Evolutionary conservation across 306 rosid genomes (phyloP).

Genomic region (Rubus idaeus): DNA sequence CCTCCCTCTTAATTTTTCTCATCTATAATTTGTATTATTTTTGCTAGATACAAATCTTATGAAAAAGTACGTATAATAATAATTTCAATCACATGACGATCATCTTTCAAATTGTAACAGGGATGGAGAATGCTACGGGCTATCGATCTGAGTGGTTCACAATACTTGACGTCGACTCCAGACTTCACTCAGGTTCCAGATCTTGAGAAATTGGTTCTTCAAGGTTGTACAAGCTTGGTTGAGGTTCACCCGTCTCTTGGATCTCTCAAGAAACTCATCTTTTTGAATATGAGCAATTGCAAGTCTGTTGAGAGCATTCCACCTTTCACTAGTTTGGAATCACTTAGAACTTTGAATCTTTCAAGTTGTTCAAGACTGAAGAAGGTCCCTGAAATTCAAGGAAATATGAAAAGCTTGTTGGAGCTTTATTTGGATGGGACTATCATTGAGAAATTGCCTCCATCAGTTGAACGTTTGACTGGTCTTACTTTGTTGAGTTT

Average conservation of each 20-base stretch:
- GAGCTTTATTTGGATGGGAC: background rate
- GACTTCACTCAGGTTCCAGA: background rate
- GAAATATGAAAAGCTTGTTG: background rate
- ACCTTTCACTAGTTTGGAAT: background rate
- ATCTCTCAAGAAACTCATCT: background rate
- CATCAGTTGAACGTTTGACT: background rate
- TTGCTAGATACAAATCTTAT: too few relatives aligned
- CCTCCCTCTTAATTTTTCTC: too few relatives aligned
- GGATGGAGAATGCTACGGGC: background rate
- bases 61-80: background rate
- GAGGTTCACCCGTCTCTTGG: slow-evolving; percentile 19
- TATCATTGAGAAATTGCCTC: background rate
- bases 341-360: background rate
- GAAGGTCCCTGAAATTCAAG: background rate
- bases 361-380: slow-evolving; percentile 19
- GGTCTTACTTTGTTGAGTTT: slow-evolving; percentile 8
- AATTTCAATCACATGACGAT: background rate
- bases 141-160: background rate
- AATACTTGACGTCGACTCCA: background rate
- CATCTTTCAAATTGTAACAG: background rate
- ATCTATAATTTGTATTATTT: too few relatives aligned
- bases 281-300: background rate
- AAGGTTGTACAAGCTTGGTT: slow-evolving; percentile 12
- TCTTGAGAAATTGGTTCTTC: slow-evolving; percentile 12
- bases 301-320: background rate